phyloP scores from a whole-genome alignment of 2,329 filamentous ascomycete species.

The Apiospora aurea region DNA sequence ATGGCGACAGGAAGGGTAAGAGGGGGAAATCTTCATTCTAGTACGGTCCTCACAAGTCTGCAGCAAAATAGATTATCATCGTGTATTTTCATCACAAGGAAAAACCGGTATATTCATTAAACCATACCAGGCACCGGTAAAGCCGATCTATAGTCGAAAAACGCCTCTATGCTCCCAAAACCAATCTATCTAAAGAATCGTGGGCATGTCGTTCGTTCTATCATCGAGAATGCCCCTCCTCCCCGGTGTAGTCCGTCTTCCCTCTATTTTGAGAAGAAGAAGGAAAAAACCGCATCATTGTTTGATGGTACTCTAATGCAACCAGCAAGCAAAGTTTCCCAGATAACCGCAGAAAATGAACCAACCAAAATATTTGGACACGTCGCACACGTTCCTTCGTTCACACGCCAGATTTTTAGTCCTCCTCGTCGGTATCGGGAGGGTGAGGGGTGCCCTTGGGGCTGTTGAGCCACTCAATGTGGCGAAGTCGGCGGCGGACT shows the following conservation, averaged over 20 bases:
- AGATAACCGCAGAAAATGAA: neutral
- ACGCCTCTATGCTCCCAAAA: constrained; percentile 20
- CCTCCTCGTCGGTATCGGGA: constrained; percentile 80
- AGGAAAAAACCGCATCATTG: neutral
- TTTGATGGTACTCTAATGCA: constrained; percentile 19
- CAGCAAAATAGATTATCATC: neutral
- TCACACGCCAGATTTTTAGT: constrained; percentile 30
- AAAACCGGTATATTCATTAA: constrained; percentile 22
- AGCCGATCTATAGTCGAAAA: constrained; percentile 16
- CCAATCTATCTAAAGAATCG: constrained; percentile 10
- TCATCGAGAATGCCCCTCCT: constrained; percentile 4
- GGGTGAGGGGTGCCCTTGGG: constrained; percentile 85
- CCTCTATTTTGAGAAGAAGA: neutral
- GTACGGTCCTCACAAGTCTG: neutral
- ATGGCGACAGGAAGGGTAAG: no score
- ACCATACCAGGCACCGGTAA: constrained; percentile 13
- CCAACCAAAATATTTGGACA: neutral
- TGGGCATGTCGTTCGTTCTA: constrained; percentile 6
- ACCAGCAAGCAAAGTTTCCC: neutral
- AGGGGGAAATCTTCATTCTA: neutral
- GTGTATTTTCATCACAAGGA: neutral
- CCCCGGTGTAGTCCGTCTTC: neutral
- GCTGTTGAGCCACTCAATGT: constrained; percentile 84
- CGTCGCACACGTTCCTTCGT: neutral
- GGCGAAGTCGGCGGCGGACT: constrained; percentile 82